A percentile compares a stretch with the other conserved stretches of the same genome.
phyloP scores from a whole-genome alignment of 2,329 filamentous ascomycete species.

The Hypomyces rosellus region DNA sequence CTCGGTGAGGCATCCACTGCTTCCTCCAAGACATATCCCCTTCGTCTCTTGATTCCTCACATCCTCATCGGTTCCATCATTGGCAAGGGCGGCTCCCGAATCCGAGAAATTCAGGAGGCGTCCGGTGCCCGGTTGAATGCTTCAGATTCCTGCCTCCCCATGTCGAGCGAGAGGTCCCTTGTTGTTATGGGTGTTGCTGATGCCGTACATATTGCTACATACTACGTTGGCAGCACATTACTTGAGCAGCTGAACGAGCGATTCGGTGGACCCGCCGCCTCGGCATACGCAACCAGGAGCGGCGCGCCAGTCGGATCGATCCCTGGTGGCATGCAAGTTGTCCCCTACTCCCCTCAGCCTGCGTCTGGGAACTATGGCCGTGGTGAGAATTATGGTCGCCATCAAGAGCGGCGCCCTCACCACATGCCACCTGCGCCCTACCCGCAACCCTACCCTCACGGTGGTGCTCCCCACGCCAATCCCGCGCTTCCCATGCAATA shows the following conservation, averaged over 20 bases:
- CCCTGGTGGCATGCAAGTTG: constrained; percentile 96
- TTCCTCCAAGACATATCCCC: constrained; percentile 94
- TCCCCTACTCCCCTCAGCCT: constrained; percentile 93
- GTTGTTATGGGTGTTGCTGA: constrained; percentile 97
- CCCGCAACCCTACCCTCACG: constrained; percentile 62
- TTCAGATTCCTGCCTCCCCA: constrained; percentile 86
- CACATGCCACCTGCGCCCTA: constrained; percentile 72
- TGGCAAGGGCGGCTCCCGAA: constrained; percentile 90
- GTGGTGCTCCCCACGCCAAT: constrained; percentile 48
- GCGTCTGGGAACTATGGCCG: constrained; percentile 89
- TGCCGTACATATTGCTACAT: constrained; percentile 96
- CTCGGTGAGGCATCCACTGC: constrained; percentile 81
- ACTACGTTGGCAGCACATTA: constrained; percentile 97
- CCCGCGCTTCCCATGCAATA: constrained; percentile 71
- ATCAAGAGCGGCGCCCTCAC: constrained; percentile 66
- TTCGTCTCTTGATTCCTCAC: constrained; percentile 90
- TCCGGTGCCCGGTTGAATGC: constrained; percentile 95
- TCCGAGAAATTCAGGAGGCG: constrained; percentile 96
- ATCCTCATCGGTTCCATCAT: constrained; percentile 98
- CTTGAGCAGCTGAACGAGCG: constrained; percentile 95
- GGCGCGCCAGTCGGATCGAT: constrained; percentile 90
- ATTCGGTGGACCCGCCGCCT: constrained; percentile 91
- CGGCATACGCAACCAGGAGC: constrained; percentile 93
- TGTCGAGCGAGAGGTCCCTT: constrained; percentile 94
- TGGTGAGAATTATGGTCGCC: constrained; percentile 73